Base-by-base conservation (phyloP, 148 eudicot genomes). In the Selenicereus undatus region DNA sequence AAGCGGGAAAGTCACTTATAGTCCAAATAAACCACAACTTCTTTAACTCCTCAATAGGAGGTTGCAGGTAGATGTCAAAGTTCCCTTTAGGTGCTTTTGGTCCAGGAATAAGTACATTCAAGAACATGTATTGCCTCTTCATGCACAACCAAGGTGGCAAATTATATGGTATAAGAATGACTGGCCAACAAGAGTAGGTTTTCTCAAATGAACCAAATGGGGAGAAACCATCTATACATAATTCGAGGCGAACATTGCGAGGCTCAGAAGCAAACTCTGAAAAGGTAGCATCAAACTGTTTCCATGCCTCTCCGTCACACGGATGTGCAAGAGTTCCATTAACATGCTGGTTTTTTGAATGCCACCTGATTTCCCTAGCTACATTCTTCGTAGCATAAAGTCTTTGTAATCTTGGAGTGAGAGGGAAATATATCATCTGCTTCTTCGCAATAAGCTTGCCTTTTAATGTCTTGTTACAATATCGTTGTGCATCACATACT, bases 351-450 rank as follows among this genome's bases (percentile, higher is more conserved):
- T 73, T 42, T 17, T 73, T 20, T 3, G 30, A 43, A 73, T 52
- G 76, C 81, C 76, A 79, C 27, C 52, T 79, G 52, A 79, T 79
- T 32, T 70, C 52, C 36, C 52, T 21, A 0, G 81, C 66, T 1
- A 26, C 56, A 51, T 36, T 8, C 56, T 43, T 73, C 9, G 32
- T 73, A 21, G 76, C 56, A 45, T 73, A 73, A 42, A 79, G 20
- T 13, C 69, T 71, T 79, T 79, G 81, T 24, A 79, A 52, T 36
- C 81, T 71, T 11, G 2, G 32, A 32, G 50, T 30, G 32, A 79
- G 30, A 7, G 81, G 76, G 5, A 79, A 79, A 52, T 79, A 50
- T 50, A 52, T 32, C 21, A 69, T 21, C 5, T 32, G 50, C 32
- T 56, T 79, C 72, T 22, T 51, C 17, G 76, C 68, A 69, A 14